Evolutionary conservation across 306 rosid species (phyloP), one percentile per base, ranked within the genome.

Genomic region (Citrullus amarus): DNA sequence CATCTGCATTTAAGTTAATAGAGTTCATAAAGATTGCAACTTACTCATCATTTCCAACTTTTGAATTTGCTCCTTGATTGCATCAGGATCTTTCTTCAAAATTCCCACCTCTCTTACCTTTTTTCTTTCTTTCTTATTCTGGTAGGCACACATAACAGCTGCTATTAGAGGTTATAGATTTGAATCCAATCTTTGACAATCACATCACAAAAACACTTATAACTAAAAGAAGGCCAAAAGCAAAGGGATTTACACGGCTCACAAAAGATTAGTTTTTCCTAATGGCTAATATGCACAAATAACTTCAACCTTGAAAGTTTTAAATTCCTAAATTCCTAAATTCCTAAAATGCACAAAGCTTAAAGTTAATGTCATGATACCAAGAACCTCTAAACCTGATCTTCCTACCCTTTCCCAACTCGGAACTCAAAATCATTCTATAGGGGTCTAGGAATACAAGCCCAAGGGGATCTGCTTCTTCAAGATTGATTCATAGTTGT

Each of bases 51-150:
- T 84, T 82, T 96, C 93, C 91, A 96, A 84, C 91, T 91, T 96
- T 22, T 96, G 78, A 74, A 74, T 74, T 74, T 74, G 81, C 90
- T 92, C 82, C 98, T 97, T 82, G 90, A 97, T 83, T 94, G 96
- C 85, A 96, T 92, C 87, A 90, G 98, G 99, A 77, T 96, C 98
- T 84, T 96, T 96, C 96, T 93, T 96, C 93, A 96, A 86, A 80
- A 96, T 93, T 79, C 99, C 99, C 84, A 93, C 99, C 85, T 96
- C 98, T 86, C 99, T 90, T 85, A 96, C 99, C 96, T 94, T 94
- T 84, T 94, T 94, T 9, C 98, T 89, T 84, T 94, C 98, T 83
- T 94, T 94, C 84, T 94, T 94, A 61, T 94, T 94, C 97, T 94
- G 90, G 82, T 43, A 77, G 46, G 3, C 74, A 78, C 66, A 81